Evolutionary conservation across 495 filamentous ascomycete species (phyloP).

Genomic region (Aspergillus campestris): DNA sequence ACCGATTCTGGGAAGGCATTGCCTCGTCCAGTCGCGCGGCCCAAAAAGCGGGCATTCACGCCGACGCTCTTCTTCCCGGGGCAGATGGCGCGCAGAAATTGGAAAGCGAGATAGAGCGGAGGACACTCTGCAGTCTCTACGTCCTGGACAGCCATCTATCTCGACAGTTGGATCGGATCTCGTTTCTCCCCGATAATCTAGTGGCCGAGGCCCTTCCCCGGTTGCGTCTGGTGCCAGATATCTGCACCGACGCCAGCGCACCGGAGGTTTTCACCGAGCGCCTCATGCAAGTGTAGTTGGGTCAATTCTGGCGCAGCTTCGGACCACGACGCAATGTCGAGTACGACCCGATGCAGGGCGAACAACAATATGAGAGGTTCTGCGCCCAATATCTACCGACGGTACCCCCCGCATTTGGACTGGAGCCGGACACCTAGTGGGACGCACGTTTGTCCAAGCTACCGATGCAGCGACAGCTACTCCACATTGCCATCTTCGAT

Average conservation of each 20-base stretch:
- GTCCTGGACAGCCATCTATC: constrained; percentile 14
- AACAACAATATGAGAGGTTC: constrained; percentile 18
- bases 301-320: constrained; percentile 13
- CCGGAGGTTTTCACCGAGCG: constrained; percentile 12
- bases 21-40: no score
- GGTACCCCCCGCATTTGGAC: constrained; percentile 13
- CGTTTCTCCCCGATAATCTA: no score
- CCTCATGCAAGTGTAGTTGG: constrained; percentile 14
- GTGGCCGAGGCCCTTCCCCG: no score
- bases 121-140: constrained; percentile 21
- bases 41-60: no score
- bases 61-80: not conserved
- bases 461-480: constrained; percentile 13
- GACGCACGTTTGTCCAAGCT: constrained; percentile 14
- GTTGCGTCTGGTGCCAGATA: no score
- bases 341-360: constrained; percentile 10
- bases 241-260: no score
- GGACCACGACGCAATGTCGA: not conserved
- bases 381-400: constrained; percentile 11
- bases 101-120: constrained; percentile 15
- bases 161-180: constrained; percentile 4
- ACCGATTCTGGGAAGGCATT: no score
- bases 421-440: constrained; percentile 15
- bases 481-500: constrained; percentile 20
- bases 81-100: constrained; percentile 2